These are phyloP conservation scores for Tylopilus microsporus DNA, from an alignment of 1,284 basidiomycete species.

Conservation along the genomic window DNA sequence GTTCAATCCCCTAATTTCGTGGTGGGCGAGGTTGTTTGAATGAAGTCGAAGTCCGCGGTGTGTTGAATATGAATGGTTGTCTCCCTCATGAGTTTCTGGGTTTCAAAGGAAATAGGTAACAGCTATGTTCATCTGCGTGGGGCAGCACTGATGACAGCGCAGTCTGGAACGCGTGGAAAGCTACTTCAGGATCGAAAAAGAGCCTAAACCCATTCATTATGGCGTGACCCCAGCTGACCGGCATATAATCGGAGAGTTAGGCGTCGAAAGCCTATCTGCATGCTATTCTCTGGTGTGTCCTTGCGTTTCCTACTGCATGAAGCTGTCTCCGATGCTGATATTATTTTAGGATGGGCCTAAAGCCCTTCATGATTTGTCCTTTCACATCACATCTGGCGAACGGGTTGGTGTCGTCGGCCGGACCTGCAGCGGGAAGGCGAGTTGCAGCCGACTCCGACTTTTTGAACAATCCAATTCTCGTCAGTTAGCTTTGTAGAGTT, in stretches of 20 bases:
- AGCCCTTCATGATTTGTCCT: neutral
- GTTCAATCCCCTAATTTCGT: slow-evolving; percentile 54
- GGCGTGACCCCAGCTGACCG: neutral
- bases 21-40: slow-evolving; percentile 49
- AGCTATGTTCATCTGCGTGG: neutral
- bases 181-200: neutral
- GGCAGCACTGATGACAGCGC: neutral
- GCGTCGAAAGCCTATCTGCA: neutral
- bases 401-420: neutral
- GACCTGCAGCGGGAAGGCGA: neutral
- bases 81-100: no score
- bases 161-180: neutral
- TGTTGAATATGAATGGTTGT: slow-evolving; percentile 5
- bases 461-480: neutral
- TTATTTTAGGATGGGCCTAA: neutral
- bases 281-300: neutral
- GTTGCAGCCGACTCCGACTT: neutral
- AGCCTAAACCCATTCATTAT: neutral
- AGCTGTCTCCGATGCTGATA: neutral
- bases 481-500: neutral
- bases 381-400: neutral
- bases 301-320: neutral
- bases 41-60: slow-evolving; percentile 54
- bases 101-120: neutral
- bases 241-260: neutral